Evolutionary conservation across 2,329 filamentous ascomycete genomes (phyloP), one percentile per base, ranked within the genome.

Genomic region (Fusarium vanettenii): DNA sequence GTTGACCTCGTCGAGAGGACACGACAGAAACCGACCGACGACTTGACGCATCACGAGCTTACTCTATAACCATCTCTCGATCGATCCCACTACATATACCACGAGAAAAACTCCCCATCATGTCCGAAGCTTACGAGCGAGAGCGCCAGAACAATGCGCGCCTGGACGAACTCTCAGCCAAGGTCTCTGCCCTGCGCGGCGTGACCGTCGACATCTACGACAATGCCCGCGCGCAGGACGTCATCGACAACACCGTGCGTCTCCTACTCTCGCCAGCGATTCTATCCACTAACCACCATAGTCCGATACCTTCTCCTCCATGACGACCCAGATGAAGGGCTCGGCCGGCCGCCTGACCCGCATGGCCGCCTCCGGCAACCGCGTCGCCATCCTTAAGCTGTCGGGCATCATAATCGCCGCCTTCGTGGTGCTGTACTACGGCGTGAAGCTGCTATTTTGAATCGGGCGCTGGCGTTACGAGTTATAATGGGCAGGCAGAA

Each of bases 121-220:
- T 94, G 92, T 92, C 92, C 56, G 92, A 94, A 82, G 89, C 92
- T 75, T 95, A 93, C 86, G 92, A 94, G 86, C 92, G 92, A 82
- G 92, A 95, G 86, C 89, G 90, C 82, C 97, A 99, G 85, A 99
- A 99, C 87, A 97, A 98, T 85, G 92, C 94, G 76, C 95, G 96
- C 78, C 93, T 99, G 66, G 92, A 96, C 80, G 95, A 97, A 82
- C 93, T 99, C 41, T 93, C 94, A 18, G 90, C 91, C 76, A 99
- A 99, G 86, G 95, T 98, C 65, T 94, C 94, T 20, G 95, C 95
- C 62, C 90, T 99, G 73, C 95, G 96, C 80, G 94, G 94, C 83
- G 95, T 99, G 60, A 99, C 97, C 48, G 91, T 98, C 75, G 95
- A 99, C 86, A 99, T 99, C 80, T 98, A 98, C 89, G 95, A 98